phyloP scores from a whole-genome alignment of 805 yeast genomes.

The Pichia paraexigua region DNA sequence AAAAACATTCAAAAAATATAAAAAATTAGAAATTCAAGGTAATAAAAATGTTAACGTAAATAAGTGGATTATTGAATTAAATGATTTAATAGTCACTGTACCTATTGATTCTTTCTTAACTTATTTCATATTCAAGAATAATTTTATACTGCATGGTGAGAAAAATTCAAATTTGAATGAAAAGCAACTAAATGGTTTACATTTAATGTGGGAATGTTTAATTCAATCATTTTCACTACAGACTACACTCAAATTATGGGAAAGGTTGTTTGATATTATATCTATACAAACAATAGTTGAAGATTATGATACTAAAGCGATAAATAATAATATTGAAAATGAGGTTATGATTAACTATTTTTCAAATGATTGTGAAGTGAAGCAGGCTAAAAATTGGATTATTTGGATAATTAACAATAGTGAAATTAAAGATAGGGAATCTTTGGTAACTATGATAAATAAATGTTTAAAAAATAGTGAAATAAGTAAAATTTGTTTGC shows the following conservation, averaged over 20 bases:
- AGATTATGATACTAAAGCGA: slow-evolving; percentile 1
- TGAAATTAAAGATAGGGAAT: slow-evolving; percentile 13
- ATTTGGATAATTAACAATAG: slow-evolving; percentile 9
- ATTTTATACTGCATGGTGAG: slow-evolving; percentile 24
- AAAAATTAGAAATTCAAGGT: slow-evolving; percentile 37
- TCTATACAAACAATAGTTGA: slow-evolving; percentile 5
- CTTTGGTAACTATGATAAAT: slow-evolving; percentile 8
- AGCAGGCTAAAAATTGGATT: slow-evolving; percentile 7
- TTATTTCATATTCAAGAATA: slow-evolving; percentile 26
- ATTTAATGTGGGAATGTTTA: slow-evolving; percentile 25
- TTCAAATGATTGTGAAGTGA: slow-evolving; percentile 6
- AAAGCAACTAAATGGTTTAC: slow-evolving; percentile 22
- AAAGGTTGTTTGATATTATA: slow-evolving; percentile 8
- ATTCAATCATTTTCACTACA: slow-evolving; percentile 18
- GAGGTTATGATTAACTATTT: neutral
- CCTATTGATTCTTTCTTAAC: slow-evolving; percentile 16
- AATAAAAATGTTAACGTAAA: slow-evolving; percentile 33
- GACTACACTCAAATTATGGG: slow-evolving; percentile 13
- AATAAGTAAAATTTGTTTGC: slow-evolving; percentile 1
- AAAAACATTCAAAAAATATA: slow-evolving; percentile 41
- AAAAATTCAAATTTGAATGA: slow-evolving; percentile 14
- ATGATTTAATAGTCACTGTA: neutral
- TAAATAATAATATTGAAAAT: neutral
- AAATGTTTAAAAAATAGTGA: slow-evolving; percentile 9
- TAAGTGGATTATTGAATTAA: slow-evolving; percentile 3